phyloP scores from a whole-genome alignment of 495 filamentous ascomycete genomes.

The Penicillium samsonianum region DNA sequence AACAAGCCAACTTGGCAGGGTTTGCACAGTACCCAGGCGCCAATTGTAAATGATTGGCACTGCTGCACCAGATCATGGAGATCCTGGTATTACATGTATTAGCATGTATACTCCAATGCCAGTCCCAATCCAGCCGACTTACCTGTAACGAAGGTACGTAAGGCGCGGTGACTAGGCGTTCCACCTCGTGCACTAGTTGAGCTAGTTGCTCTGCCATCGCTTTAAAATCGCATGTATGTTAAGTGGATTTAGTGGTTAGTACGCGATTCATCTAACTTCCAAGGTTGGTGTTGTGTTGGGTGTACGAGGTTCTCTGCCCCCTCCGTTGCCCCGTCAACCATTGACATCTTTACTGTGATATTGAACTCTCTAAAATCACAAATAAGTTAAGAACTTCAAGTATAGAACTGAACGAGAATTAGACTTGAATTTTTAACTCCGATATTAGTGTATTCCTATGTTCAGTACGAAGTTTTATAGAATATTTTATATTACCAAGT shows the following conservation, averaged over 20 bases:
- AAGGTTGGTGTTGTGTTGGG: background rate
- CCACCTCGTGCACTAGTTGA: constrained; percentile 35
- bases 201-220: constrained; percentile 20
- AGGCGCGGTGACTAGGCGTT: constrained; percentile 44
- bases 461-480: too few species aligned
- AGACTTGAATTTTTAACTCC: too few species aligned
- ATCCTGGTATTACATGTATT: constrained; percentile 36
- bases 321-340: constrained; percentile 42
- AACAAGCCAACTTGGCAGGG: constrained; percentile 48
- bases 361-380: too few species aligned
- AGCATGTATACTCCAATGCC: background rate
- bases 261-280: background rate
- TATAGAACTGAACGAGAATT: too few species aligned
- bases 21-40: constrained; percentile 46
- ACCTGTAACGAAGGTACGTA: constrained; percentile 48
- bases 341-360: constrained; percentile 2
- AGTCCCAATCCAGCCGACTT: constrained; percentile 8
- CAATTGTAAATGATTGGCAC: constrained; percentile 20
- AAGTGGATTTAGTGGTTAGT: background rate
- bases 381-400: too few species aligned
- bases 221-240: constrained; percentile 6
- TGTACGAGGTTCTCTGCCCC: constrained; percentile 12
- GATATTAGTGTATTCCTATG: too few species aligned
- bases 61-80: constrained; percentile 36
- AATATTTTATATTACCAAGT: too few species aligned